Conservation (phyloP, 176 grass and related monocot genomes). For the sorghum (Sorghum bicolor) region DNA sequence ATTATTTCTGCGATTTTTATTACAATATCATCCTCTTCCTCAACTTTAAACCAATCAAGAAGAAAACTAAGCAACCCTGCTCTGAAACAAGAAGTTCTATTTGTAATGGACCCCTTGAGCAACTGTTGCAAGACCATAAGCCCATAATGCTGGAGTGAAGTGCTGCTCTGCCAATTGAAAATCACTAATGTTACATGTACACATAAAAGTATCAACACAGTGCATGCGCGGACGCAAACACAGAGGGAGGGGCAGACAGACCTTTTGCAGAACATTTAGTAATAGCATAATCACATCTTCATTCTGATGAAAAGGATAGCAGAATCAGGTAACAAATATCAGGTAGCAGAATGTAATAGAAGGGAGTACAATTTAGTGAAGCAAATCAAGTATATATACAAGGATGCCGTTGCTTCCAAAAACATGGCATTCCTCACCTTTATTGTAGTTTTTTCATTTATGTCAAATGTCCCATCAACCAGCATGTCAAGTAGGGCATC, state of each 20-base stretch:
- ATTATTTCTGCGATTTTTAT: conserved; percentile 76
- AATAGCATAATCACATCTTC: conserved; percentile 95
- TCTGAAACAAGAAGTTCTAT: conserved; percentile 91
- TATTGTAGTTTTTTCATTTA: conserved; percentile 80
- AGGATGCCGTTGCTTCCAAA: conserved; percentile 27
- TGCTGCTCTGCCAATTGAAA: conserved; percentile 88
- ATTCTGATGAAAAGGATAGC: conserved; percentile 60
- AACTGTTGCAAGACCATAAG: conserved; percentile 75
- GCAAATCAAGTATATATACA: conserved; percentile 18
- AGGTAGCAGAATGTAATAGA: conserved; percentile 27
- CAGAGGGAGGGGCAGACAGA: not conserved
- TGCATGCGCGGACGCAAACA: too few species aligned
- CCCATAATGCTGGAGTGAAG: conserved; percentile 79
- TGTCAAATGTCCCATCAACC: conserved; percentile 83
- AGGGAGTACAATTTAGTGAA: conserved; percentile 26
- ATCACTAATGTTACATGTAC: conserved; percentile 36
- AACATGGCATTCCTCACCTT: conserved; percentile 46
- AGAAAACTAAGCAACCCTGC: conserved; percentile 87
- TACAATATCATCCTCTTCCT: conserved; percentile 68
- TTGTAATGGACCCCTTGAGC: conserved; percentile 85
- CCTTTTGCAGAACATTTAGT: conserved; percentile 89
- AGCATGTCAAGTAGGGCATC: conserved; percentile 92
- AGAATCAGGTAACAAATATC: conserved; percentile 37
- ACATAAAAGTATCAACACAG: conserved; percentile 17
- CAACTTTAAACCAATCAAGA: conserved; percentile 93